Evolutionary conservation across 2,329 filamentous ascomycete genomes (phyloP).

Genomic region (Leptographium wingfieldii): DNA sequence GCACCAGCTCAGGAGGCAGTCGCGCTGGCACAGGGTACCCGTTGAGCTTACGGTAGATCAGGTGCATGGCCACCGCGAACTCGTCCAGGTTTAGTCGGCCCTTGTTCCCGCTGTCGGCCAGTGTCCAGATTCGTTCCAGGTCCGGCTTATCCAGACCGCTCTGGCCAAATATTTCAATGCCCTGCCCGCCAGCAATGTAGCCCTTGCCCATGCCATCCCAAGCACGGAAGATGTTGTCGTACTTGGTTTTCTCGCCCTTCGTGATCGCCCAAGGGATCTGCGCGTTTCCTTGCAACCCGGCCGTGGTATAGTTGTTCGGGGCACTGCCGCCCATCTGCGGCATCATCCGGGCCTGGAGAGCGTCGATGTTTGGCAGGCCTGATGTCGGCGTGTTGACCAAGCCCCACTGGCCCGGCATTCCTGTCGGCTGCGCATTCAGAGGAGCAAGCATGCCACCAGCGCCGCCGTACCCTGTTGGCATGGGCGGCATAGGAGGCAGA

Average conservation of each 20-base stretch:
- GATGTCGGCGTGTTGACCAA: conserved; percentile 85
- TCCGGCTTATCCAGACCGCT: conserved; percentile 86
- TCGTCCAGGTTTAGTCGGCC: conserved; percentile 91
- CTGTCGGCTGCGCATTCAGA: conserved; percentile 88
- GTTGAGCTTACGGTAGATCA: conserved; percentile 95
- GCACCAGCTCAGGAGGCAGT: conserved; percentile 82
- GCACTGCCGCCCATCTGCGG: conserved; percentile 79
- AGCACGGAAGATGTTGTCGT: conserved; percentile 85
- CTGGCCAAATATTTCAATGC: conserved; percentile 94
- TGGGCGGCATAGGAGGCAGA: conserved; percentile 74
- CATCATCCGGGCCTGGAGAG: conserved; percentile 90
- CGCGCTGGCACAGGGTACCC: conserved; percentile 84
- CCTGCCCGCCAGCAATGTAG: conserved; percentile 80
- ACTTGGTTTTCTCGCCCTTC: conserved; percentile 95
- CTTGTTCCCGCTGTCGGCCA: conserved; percentile 88
- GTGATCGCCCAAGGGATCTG: conserved; percentile 98
- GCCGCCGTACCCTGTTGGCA: conserved; percentile 46
- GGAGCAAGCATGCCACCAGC: conserved; percentile 53
- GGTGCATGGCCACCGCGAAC: conserved; percentile 96
- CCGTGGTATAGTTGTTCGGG: conserved; percentile 66
- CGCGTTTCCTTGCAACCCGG: conserved; percentile 81
- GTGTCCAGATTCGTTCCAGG: conserved; percentile 85
- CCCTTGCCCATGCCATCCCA: conserved; percentile 95
- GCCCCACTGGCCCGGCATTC: conserved; percentile 92
- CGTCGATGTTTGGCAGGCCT: conserved; percentile 87